Evolutionary conservation across 2,329 filamentous ascomycete genomes (phyloP), one percentile per base, ranked within the genome.

Genomic region (Aschersonia sp.): DNA sequence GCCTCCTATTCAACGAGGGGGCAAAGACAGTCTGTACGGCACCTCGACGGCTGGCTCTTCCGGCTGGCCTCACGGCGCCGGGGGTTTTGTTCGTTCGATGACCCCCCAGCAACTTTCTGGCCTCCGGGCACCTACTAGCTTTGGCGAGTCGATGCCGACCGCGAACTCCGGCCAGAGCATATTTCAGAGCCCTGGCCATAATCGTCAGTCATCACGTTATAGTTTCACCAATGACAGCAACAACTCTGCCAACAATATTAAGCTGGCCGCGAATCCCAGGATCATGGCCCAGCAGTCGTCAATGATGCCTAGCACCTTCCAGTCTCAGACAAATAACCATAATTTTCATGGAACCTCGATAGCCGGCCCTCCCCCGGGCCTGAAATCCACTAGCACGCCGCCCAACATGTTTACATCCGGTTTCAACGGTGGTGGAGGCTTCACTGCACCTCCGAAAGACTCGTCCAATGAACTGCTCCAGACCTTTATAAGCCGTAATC

Each of bases 361-460:
- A 59, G 88, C 94, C 58, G 91, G 89, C 3, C 92, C 94, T 31
- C 92, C 92, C 51, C 94, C 92, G 1, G 92, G 92, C 7, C 73
- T 98, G 31, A 98, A 98, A 69, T 94, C 91, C 29, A 89, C 89
- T 2, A 88, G 89, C 42, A 97, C 91, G 20, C 91, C 92, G 50
- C 91, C 92, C 12, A 89, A 86, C 57, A 92, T 96, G 78, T 97
- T 96, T 65, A 85, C 87, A 31, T 89, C 96, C 64, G 84, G 84
- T 45, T 96, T 95, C 61, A 85, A 85, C 43, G 48, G 43, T 7
- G 83, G 77, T 52, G 72, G 76, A 45, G 80, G 80, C 42, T 86
- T 94, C 56, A 74, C 77, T 51, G 74, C 71, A 51, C 67, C 74
- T 51, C 80, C 82, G 51, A 89, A 92, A 66, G 89, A 94, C 52